These are phyloP conservation scores for Fagopyrum tataricum DNA, from an alignment of 148 eudicot genomes.

Conservation along the genomic window DNA sequence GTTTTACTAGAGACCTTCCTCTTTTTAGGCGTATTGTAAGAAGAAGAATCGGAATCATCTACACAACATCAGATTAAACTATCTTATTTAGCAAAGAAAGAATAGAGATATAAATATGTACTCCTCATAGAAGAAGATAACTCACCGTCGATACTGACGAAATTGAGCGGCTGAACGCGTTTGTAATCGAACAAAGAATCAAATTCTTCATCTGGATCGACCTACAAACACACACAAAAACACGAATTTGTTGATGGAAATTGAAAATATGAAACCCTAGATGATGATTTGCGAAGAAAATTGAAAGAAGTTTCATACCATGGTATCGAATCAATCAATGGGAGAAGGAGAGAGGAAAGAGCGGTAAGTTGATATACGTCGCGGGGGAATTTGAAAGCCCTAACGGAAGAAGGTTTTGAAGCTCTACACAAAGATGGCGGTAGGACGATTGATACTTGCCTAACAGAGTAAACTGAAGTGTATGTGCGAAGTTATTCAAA, in stretches of 20 bases:
- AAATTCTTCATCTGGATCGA: conserved; percentile 53
- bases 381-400: neutral
- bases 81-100: neutral
- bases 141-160: conserved; percentile 48
- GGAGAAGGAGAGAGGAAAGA: neutral
- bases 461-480: too few relatives aligned
- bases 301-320: neutral
- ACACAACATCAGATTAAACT: neutral
- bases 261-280: conserved; percentile 7
- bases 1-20: conserved; percentile 36
- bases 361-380: neutral
- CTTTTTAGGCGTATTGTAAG: conserved; percentile 30
- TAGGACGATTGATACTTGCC: too few relatives aligned
- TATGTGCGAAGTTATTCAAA: too few relatives aligned
- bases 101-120: neutral
- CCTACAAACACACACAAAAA: conserved; percentile 22
- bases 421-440: neutral
- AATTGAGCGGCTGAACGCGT: conserved; percentile 61
- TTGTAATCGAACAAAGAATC: conserved; percentile 84
- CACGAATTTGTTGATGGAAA: neutral
- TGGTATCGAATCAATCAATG: neutral
- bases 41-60: conserved; percentile 48
- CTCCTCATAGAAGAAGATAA: neutral
- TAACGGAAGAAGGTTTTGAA: neutral
- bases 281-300: neutral